Conservation (phyloP, 2,329 filamentous ascomycete species). For the Diplodia sapinea region DNA sequence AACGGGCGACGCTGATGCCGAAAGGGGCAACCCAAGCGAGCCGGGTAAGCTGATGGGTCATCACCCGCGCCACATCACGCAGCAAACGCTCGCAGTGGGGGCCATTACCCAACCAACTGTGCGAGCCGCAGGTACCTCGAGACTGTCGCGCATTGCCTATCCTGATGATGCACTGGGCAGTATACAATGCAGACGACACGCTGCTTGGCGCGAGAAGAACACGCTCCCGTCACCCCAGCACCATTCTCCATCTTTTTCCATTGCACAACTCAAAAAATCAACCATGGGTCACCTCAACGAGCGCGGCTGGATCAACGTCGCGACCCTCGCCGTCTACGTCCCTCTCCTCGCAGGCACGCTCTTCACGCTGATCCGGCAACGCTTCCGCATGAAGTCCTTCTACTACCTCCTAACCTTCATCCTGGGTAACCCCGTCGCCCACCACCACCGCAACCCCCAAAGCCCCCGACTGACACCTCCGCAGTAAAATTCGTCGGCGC, state of each 20-base stretch:
- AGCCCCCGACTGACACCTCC: too few species aligned
- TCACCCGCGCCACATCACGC: constrained; percentile 3
- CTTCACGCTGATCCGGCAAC: not conserved
- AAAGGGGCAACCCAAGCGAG: not conserved
- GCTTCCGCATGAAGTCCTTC: not conserved
- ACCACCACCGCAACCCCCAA: not conserved
- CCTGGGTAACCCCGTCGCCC: not conserved
- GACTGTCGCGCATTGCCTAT: not conserved
- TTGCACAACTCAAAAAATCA: too few species aligned
- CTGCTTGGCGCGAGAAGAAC: not conserved
- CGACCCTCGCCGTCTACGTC: not conserved
- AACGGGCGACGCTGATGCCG: not conserved
- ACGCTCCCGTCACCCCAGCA: not conserved
- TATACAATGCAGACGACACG: constrained; percentile 6
- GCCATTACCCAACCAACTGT: not conserved
- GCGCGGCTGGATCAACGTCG: constrained; percentile 20
- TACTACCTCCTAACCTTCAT: constrained; percentile 14
- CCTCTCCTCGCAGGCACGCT: constrained; percentile 3
- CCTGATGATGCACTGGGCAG: not conserved
- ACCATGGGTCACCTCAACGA: constrained; percentile 13
- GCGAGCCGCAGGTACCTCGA: too few species aligned
- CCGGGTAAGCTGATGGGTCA: constrained; percentile 19
- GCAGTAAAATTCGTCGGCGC: constrained; percentile 12
- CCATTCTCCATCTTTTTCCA: not conserved
- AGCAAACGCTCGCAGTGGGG: not conserved